These are phyloP conservation scores for Synchytrium microbalum DNA, from an alignment of 371 early-diverging fungal genomes.

Conservation along the genomic window DNA sequence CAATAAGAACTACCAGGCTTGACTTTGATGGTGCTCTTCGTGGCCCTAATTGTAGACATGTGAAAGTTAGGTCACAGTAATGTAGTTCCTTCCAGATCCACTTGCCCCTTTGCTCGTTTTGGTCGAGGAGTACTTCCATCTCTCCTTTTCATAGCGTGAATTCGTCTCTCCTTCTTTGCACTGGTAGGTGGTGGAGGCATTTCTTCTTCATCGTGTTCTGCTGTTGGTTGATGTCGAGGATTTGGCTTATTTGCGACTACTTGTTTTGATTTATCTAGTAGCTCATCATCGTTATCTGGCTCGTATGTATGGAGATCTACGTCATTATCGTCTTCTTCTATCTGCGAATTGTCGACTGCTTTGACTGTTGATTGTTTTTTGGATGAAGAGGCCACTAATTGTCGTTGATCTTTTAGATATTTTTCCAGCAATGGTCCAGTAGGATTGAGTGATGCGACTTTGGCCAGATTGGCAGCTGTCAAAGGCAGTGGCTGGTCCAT, in stretches of 20 bases:
- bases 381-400: not conserved
- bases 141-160: not conserved
- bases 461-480: not conserved
- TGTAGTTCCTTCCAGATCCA: no score
- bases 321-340: not conserved
- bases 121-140: not conserved
- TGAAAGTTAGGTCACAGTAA: no score
- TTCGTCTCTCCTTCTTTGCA: not conserved
- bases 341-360: not conserved
- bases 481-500: no score
- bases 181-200: not conserved
- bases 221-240: not conserved
- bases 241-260: not conserved
- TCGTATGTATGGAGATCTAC: not conserved
- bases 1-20: no score
- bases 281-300: not conserved
- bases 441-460: not conserved
- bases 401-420: not conserved
- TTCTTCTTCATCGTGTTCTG: no score
- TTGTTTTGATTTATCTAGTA: not conserved
- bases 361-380: not conserved
- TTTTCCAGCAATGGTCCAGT: not conserved
- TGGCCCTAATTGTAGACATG: no score
- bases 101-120: no score
- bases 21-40: no score